A percentile compares a stretch with the other conserved stretches of the same genome.
Conservation (phyloP, 169 alveolate genomes). For the Plasmodium falciparum region DNA sequence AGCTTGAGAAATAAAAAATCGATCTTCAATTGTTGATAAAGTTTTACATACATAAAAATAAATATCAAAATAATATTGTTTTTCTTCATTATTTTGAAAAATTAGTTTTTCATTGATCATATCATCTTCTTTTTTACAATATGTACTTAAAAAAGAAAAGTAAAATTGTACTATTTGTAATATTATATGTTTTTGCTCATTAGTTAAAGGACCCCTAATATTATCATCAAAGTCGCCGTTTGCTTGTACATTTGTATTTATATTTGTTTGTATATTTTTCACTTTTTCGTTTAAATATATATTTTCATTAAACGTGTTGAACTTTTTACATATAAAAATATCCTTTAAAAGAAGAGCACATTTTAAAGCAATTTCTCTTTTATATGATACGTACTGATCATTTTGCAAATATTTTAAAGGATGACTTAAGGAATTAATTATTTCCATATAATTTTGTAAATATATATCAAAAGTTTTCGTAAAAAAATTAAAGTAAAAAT, state of each 20-base stretch:
- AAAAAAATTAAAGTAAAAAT: constrained; percentile 67
- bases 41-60: constrained; percentile 75
- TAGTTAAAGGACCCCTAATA: constrained; percentile 20
- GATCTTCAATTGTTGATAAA: constrained; percentile 56
- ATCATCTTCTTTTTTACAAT: constrained; percentile 7
- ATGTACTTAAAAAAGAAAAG: constrained; percentile 55
- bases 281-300: constrained; percentile 16
- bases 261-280: not conserved
- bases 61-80: constrained; percentile 66
- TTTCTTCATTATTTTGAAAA: constrained; percentile 71
- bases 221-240: constrained; percentile 53
- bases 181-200: constrained; percentile 32
- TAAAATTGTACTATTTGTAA: constrained; percentile 38
- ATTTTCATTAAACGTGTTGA: constrained; percentile 44
- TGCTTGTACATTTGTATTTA: constrained; percentile 5
- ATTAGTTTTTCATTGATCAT: not conserved
- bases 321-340: constrained; percentile 55
- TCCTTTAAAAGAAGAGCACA: constrained; percentile 61
- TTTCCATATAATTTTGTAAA: constrained; percentile 33
- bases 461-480: constrained; percentile 47
- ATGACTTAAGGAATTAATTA: constrained; percentile 29
- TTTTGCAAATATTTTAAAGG: constrained; percentile 51
- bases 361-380: constrained; percentile 47
- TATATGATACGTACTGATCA: constrained; percentile 42
- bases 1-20: constrained; percentile 32